Conservation (phyloP, 2,329 filamentous ascomycete genomes). For the Raffaelea ambrosiae region DNA sequence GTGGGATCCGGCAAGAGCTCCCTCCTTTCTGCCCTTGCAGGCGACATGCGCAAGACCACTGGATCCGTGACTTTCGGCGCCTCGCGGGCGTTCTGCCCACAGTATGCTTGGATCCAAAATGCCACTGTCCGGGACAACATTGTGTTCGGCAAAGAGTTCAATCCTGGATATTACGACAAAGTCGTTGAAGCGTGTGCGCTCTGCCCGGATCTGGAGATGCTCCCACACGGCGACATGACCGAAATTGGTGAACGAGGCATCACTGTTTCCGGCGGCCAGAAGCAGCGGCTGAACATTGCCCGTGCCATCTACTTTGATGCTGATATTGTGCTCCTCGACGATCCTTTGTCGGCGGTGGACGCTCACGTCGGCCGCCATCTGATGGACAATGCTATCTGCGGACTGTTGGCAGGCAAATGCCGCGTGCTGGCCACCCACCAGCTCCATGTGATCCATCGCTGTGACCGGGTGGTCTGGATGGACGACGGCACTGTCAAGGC, state of each 20-base stretch:
- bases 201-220: conserved; percentile 77
- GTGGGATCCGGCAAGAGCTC: conserved; percentile 89
- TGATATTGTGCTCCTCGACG: conserved; percentile 61
- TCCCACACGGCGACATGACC: conserved; percentile 80
- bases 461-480: conserved; percentile 90
- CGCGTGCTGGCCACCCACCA: conserved; percentile 91
- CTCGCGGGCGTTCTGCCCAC: conserved; percentile 80
- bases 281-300: conserved; percentile 93
- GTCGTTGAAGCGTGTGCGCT: conserved; percentile 86
- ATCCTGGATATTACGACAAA: conserved; percentile 69
- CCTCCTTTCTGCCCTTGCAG: conserved; percentile 77
- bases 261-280: conserved; percentile 90
- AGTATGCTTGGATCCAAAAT: conserved; percentile 98
- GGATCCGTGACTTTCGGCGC: conserved; percentile 71
- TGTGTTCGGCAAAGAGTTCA: conserved; percentile 71
- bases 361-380: conserved; percentile 66
- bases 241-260: conserved; percentile 96
- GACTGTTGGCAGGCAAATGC: conserved; percentile 80
- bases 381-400: conserved; percentile 90
- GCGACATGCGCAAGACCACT: conserved; percentile 81
- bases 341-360: conserved; percentile 60
- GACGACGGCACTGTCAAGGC: conserved; percentile 76
- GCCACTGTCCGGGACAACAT: conserved; percentile 83
- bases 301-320: conserved; percentile 65
- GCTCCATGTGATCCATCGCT: conserved; percentile 82